Evolutionary conservation across 108 stramenopile species (phyloP).

Genomic region (Mediolabrus comicus): DNA sequence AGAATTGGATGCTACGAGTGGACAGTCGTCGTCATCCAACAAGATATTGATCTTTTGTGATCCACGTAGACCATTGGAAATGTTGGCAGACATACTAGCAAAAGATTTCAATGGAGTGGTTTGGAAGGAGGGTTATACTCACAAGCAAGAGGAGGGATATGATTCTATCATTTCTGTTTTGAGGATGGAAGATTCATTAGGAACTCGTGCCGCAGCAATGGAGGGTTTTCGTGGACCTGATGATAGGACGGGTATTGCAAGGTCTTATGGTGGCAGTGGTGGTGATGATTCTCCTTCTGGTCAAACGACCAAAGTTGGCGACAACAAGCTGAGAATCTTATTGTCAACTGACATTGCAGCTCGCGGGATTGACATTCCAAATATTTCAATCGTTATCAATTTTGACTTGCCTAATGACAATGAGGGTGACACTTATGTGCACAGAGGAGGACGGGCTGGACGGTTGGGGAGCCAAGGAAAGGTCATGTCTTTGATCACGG

Average conservation of each 20-base stretch:
- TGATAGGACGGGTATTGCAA: conserved; percentile 11
- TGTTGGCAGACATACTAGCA: conserved; percentile 64
- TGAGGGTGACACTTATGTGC: conserved; percentile 76
- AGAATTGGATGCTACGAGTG: conserved; percentile 28
- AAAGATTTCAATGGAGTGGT: conserved; percentile 47
- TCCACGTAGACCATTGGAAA: conserved; percentile 66
- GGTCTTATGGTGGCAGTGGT: conserved; percentile 1
- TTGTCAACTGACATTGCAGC: conserved; percentile 90
- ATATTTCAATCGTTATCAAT: conserved; percentile 84
- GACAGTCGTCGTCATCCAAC: too few relatives aligned
- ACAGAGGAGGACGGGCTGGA: conserved; percentile 89
- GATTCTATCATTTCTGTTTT: conserved; percentile 59
- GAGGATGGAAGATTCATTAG: conserved; percentile 64
- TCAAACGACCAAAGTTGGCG: background rate
- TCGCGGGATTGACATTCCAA: conserved; percentile 80
- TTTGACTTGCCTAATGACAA: conserved; percentile 81
- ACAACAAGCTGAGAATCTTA: conserved; percentile 61
- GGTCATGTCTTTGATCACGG: conserved; percentile 74
- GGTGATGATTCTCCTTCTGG: background rate
- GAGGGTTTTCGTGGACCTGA: conserved; percentile 61
- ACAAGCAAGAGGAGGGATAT: conserved; percentile 18
- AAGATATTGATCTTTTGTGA: conserved; percentile 83
- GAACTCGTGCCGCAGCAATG: conserved; percentile 75
- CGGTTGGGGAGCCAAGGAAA: conserved; percentile 69
- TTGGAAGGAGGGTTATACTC: conserved; percentile 47